Evolutionary conservation across 1,284 basidiomycete species (phyloP), one percentile per base, ranked within the genome.

Genomic region (Ceratobasidium sp.): DNA sequence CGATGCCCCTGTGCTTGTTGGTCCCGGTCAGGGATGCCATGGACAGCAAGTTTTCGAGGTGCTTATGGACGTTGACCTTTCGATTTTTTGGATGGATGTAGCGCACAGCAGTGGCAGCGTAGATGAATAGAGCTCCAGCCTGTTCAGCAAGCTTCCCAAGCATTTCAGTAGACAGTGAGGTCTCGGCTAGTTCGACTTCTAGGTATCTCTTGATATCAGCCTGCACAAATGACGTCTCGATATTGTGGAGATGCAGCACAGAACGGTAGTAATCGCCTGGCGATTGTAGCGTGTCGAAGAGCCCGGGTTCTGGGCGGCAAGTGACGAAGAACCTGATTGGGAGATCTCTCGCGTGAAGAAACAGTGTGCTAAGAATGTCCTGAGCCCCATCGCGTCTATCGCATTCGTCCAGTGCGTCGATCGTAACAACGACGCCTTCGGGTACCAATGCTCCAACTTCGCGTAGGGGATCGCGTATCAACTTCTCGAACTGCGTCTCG

Each of bases 371-470:
- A 16, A 80, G 75, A 4, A 81, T 43, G 41, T 35, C 8, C 23
- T 43, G 38, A 11, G 35, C 44, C n/a, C 28, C 54, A 38, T 18
- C 44, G 13, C 47, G 43, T 46, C 55, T 41, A 61, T 54, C 78
- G 69, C 80, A 81, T 75, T 82, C 81, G 71, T 82, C 81, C 21
- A 81, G 66, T 2, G 80, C 81, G 73, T 82, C 81, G 26, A 72
- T 30, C 52, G 58, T 21, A 14, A 74, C 35, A 14, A 52, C 26
- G 26, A 52, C 46, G n/a, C 26, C 18, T 8, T 13, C 30, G 1
- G 63, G 63, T 38, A 67, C 28, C 21, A 32, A 38, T 5, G 41
- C 50, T 35, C 55, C 30, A n/a, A 55, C 38, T 11, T 26, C 9
- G 23, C 1, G n/a, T 14, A 49, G 30, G 11, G 49, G 47, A 21